phyloP scores from a whole-genome alignment of 169 alveolate genomes.

The Plasmodium chabaudi region DNA sequence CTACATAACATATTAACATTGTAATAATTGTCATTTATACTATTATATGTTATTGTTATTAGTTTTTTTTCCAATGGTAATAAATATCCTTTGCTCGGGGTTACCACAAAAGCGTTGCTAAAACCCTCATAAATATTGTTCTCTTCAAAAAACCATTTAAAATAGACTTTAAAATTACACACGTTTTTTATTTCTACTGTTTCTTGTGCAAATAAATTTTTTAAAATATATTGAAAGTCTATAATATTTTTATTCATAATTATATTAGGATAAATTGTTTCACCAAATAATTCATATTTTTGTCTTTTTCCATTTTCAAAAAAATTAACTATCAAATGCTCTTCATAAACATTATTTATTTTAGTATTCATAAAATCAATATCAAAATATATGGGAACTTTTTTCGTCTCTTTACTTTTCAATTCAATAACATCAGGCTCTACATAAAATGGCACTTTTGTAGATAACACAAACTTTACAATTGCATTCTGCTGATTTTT shows the following conservation, averaged over 20 bases:
- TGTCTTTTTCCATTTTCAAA: conserved; percentile 68
- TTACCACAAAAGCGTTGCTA: conserved; percentile 42
- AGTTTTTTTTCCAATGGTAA: conserved; percentile 49
- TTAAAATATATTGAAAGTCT: conserved; percentile 73
- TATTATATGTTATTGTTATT: conserved; percentile 52
- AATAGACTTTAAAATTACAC: conserved; percentile 58
- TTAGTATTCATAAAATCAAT: conserved; percentile 58
- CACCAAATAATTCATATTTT: conserved; percentile 51
- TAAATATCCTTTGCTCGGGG: conserved; percentile 43
- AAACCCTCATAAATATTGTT: conserved; percentile 31
- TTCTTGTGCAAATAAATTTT: conserved; percentile 70
- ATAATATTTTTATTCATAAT: conserved; percentile 51
- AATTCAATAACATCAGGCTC: conserved; percentile 47
- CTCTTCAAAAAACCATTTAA: conserved; percentile 73
- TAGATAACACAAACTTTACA: conserved; percentile 42
- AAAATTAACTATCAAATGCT: conserved; percentile 38
- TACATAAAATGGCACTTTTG: conserved; percentile 48
- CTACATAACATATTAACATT: conserved; percentile 48
- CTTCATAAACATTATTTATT: conserved; percentile 35
- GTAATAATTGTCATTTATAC: conserved; percentile 65
- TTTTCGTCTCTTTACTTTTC: conserved; percentile 40
- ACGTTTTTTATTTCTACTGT: conserved; percentile 58
- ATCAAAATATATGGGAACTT: conserved; percentile 41
- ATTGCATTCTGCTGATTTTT: conserved; percentile 41
- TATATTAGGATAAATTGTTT: conserved; percentile 62